Evolutionary conservation across 1,139 yeast genomes (phyloP).

Genomic region (Magnusiomyces paraingens): DNA sequence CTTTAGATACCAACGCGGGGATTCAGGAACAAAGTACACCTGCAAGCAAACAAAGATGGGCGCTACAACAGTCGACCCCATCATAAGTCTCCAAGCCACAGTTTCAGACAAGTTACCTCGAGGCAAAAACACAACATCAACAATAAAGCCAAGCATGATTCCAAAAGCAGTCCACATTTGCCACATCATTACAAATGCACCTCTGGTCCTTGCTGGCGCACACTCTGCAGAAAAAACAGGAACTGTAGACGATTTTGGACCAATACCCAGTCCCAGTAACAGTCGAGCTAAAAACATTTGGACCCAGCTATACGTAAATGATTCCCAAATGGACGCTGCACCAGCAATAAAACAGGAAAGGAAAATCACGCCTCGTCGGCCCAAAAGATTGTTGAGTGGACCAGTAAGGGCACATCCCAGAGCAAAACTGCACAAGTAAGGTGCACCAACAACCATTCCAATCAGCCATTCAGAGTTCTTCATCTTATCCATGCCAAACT

Average conservation of each 20-base stretch:
- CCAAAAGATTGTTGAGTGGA: slow-evolving; percentile 53
- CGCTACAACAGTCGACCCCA: slow-evolving; percentile 71
- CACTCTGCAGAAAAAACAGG: slow-evolving; percentile 81
- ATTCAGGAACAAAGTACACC: slow-evolving; percentile 67
- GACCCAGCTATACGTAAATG: slow-evolving; percentile 64
- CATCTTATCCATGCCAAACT: slow-evolving; percentile 31
- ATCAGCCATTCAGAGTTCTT: slow-evolving; percentile 58
- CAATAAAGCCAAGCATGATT: slow-evolving; percentile 72
- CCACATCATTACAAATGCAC: slow-evolving; percentile 83
- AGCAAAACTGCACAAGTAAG: slow-evolving; percentile 66
- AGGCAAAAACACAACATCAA: slow-evolving; percentile 56
- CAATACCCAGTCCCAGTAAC: slow-evolving; percentile 69
- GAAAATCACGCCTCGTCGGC: slow-evolving; percentile 72
- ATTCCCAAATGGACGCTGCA: slow-evolving; percentile 70
- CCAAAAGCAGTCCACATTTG: slow-evolving; percentile 87
- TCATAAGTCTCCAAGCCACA: slow-evolving; percentile 74
- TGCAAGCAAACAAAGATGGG: slow-evolving; percentile 62
- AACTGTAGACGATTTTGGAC: slow-evolving; percentile 74
- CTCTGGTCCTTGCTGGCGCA: slow-evolving; percentile 69
- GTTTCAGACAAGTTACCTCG: slow-evolving; percentile 40
- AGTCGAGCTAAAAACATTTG: slow-evolving; percentile 70
- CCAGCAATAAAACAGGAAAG: slow-evolving; percentile 60
- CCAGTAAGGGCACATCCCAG: slow-evolving; percentile 73
- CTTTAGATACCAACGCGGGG: slow-evolving; percentile 77
- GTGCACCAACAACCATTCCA: slow-evolving; percentile 76